Base-by-base conservation (phyloP, 2,329 filamentous ascomycete genomes). In the Colletotrichum sp. region DNA sequence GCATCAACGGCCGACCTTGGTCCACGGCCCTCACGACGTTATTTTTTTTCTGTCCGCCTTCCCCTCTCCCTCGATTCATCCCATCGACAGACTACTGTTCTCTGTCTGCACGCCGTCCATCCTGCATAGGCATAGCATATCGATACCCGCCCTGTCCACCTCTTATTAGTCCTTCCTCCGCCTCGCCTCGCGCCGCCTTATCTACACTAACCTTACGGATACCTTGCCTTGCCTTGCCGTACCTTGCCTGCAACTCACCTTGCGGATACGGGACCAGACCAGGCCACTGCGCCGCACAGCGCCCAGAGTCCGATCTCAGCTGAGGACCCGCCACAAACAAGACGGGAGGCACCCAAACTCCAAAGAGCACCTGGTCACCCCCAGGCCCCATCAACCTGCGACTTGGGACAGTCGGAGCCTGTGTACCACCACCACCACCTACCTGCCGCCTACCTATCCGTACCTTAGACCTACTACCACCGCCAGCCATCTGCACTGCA, bases 371-470 rank as follows among this genome's bases (percentile, higher is more conserved):
- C 57, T 28, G 57, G 26, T 30, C 26, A 62, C 28, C 28, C 62
- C 69, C 26, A 55, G 30, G 55, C 57, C 70, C 73, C 73, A 76
- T 73, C 69, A 32, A 73, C 70, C 73, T 73, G 73, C 73, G 70
- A 73, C 73, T 69, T 76, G 73, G 57, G 26, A 69, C 57, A 30
- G 62, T 71, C 62, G 63, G 64, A 69, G 70, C 57, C 59, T 39
- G 32, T 36, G 32, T 39, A 44, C 62, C 34, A 52, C 72, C 59
- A 52, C 72, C 59, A 32, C 39, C 59, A 57, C 18, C 18, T n/a
- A 55, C n/a, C 52, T 44, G 39, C 39, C 39, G 16, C 39, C 18
- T 44, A 18, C 39, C 39, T 44, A 18, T 18, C 18, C 39, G 18
- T n/a, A 21, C 39, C 13, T 36, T 36, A 15, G 34, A 8, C 34